These are phyloP conservation scores for Cladophialophora immunda DNA, from an alignment of 2,329 filamentous ascomycete species.

Conservation along the genomic window DNA sequence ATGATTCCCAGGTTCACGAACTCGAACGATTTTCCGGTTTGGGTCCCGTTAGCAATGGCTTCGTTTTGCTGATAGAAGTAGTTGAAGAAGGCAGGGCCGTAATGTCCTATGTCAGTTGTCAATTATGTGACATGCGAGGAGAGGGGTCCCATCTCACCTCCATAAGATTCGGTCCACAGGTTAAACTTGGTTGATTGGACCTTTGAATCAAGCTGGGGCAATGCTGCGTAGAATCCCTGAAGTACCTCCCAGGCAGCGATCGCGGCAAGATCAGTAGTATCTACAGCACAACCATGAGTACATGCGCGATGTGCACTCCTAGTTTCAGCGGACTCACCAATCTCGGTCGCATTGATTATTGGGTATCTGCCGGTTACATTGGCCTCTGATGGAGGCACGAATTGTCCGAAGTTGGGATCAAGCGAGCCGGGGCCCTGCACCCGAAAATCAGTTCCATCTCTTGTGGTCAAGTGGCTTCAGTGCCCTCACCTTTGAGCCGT, in stretches of 20 bases:
- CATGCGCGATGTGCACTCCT: background rate
- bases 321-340: conserved; percentile 45
- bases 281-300: conserved; percentile 37
- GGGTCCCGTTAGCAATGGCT: conserved; percentile 60
- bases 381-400: conserved; percentile 54
- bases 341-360: conserved; percentile 57
- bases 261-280: conserved; percentile 66
- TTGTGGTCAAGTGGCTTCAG: conserved; percentile 22
- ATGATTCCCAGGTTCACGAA: conserved; percentile 65
- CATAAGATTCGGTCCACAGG: conserved; percentile 63
- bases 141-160: conserved; percentile 25
- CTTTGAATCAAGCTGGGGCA: conserved; percentile 59
- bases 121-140: background rate
- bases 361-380: conserved; percentile 59
- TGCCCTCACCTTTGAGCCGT: conserved; percentile 46
- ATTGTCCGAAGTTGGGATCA: conserved; percentile 54
- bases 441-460: conserved; percentile 15
- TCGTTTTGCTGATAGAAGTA: conserved; percentile 67
- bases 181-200: conserved; percentile 64
- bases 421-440: conserved; percentile 50
- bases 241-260: conserved; percentile 64
- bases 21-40: conserved; percentile 59
- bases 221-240: conserved; percentile 62
- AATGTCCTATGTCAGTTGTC: conserved; percentile 50
- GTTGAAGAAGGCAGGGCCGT: conserved; percentile 64